Evolutionary conservation across 148 eudicot genomes (phyloP), one percentile per base, ranked within the genome.

Genomic region (Nepenthes mirabilis): DNA sequence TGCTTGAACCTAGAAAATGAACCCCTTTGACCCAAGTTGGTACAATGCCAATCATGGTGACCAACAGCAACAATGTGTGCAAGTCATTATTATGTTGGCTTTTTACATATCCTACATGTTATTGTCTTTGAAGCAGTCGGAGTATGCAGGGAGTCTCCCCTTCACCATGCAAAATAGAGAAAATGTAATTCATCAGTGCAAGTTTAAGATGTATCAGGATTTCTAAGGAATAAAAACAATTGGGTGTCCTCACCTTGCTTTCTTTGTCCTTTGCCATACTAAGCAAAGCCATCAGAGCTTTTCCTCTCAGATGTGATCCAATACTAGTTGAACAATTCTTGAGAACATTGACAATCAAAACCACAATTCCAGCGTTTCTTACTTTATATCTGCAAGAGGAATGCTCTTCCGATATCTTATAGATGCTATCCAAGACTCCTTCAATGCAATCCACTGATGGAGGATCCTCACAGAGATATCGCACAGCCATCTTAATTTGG

Each of bases 241-340:
- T 56, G 32, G 53, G 60, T 6, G 57, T 37, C 50, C 65, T 70
- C 67, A 84, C 90, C 90, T 79, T 81, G 62, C 83, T 84, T 51
- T 84, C 86, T 74, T 79, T 82, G 64, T 84, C 86, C 70, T 77
- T 81, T 59, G 78, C 72, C 78, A 84, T 79, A 72, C 80, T 74
- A 58, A 76, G 82, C 68, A 84, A 70, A 52, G 61, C 82, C 82
- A 74, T 68, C 3, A 84, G 76, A 70, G 82, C 80, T 69, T 84
- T 84, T 73, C 80, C 64, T 75, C 79, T 84, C 69, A 81, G 56
- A 12, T 35, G 55, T 14, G 86, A 75, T 53, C 65, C 76, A 35
- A 72, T 58, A 40, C 54, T 74, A 73, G 74, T 79, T 43, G 82
- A 70, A 77, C 60, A 32, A 36, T 67, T 71, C 63, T 70, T 79